Base-by-base conservation (phyloP, 2,329 filamentous ascomycete genomes). In the Cladosporium sp. region DNA sequence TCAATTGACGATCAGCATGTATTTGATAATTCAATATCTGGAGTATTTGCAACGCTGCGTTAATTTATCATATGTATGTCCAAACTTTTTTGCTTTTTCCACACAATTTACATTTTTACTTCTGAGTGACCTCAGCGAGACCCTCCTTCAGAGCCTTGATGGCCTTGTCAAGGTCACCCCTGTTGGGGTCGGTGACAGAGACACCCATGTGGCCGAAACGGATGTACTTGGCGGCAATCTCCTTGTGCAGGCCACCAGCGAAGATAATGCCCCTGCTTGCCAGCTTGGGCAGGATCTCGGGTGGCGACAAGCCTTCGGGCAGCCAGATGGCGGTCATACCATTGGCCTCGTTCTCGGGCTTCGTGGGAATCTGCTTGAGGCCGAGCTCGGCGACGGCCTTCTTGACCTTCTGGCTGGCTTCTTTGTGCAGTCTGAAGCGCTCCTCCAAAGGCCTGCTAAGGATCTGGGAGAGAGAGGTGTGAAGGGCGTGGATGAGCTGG, bases 161-260 rank as follows among this genome's bases (percentile, higher is more conserved):
- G 1, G 94, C 95, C 74, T 90, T 91, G 70, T 96, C 91, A 73
- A 98, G 88, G 77, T 99, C 92, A 62, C 85, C 86, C 69, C 93
- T 86, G 69, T 87, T 87, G 32, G 92, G 86, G 76, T 97, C 92
- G 74, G 89, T 92, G 81, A 93, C 90, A 76, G 91, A 95, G 69
- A 98, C 92, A 72, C 95, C 95, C 95, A 99, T 99, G 79, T 98
- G 95, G 52, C 95, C 95, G 75, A 99, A 95, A 32, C 95, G 88
- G 72, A 99, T 91, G 79, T 99, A 99, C 82, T 92, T 95, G 69
- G 91, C 83, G 2, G 92, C 93, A 78, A 97, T 96, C 78, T 96
- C 92, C 85, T 95, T 97, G 84, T 99, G 95, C 73, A 99, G 86
- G 68, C 95, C 95, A 67, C 93, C 95, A 28, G 95, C 95, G 77